A percentile compares a stretch with the other conserved stretches of the same genome.
phyloP scores from a whole-genome alignment of 495 filamentous ascomycete species.

The Neurospora sp. region DNA sequence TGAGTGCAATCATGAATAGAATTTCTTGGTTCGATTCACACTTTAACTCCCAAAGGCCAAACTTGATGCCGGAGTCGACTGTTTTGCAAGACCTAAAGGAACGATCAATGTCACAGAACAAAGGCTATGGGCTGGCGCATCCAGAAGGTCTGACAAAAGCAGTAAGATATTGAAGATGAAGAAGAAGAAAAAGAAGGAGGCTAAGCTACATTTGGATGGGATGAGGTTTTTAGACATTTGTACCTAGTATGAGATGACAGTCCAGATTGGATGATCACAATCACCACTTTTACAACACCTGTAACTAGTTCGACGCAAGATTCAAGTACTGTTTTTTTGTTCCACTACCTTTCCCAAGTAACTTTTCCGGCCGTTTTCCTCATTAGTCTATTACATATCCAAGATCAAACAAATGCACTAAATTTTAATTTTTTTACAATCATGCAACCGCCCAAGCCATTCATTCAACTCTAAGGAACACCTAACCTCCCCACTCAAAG shows the following conservation, averaged over 20 bases:
- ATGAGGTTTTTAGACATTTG: too few relatives aligned
- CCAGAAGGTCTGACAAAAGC: too few relatives aligned
- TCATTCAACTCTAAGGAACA: not conserved
- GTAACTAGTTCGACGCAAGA: not conserved
- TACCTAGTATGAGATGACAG: too few relatives aligned
- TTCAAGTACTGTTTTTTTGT: not conserved
- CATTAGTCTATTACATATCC: not conserved
- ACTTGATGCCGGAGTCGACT: not conserved
- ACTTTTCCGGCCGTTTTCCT: not conserved
- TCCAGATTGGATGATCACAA: not conserved
- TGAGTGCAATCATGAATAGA: not conserved
- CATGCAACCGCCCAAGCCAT: not conserved
- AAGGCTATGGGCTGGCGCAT: too few relatives aligned
- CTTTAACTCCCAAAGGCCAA: not conserved
- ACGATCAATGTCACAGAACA: not conserved
- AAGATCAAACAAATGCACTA: not conserved
- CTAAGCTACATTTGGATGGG: too few relatives aligned
- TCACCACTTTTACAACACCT: not conserved
- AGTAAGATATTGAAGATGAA: too few relatives aligned
- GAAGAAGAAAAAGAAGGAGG: too few relatives aligned
- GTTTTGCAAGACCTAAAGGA: not conserved
- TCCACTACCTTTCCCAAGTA: not conserved
- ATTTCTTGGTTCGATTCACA: not conserved
- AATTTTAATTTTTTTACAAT: not conserved
- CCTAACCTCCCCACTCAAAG: constrained; percentile 14